Conservation (phyloP, 2,329 filamentous ascomycete species). For the Periconia sp. region DNA sequence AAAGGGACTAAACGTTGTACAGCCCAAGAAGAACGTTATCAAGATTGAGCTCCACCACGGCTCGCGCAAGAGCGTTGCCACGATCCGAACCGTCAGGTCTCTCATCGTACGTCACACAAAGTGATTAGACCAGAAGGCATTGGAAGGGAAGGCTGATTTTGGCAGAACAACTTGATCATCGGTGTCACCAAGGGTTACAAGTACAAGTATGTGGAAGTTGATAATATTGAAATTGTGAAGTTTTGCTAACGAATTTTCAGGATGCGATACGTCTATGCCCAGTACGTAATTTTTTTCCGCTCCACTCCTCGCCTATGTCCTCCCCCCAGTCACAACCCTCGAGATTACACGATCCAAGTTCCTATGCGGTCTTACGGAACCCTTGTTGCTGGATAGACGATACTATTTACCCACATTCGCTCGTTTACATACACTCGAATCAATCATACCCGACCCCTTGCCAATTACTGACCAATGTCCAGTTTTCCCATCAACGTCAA, state of each 20-base stretch:
- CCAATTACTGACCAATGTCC: constrained; percentile 13
- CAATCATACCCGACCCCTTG: not conserved
- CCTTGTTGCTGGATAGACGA: too few relatives aligned
- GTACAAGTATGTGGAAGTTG: constrained; percentile 68
- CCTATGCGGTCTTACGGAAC: too few relatives aligned
- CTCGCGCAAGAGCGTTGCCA: constrained; percentile 94
- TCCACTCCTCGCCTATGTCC: not conserved
- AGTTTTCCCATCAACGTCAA: constrained; percentile 99
- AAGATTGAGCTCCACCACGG: constrained; percentile 99
- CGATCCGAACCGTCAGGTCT: constrained; percentile 95
- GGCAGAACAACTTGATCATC: constrained; percentile 86
- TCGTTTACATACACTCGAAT: too few relatives aligned
- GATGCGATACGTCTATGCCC: constrained; percentile 99
- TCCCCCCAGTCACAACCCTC: not conserved
- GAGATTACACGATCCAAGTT: not conserved
- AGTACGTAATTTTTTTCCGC: constrained; percentile 45
- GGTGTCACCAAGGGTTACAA: constrained; percentile 99
- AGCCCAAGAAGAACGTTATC: constrained; percentile 80
- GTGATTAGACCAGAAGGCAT: not conserved
- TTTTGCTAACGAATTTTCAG: constrained; percentile 16
- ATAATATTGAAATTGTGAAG: not conserved
- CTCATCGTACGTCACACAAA: constrained; percentile 64
- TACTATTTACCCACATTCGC: too few relatives aligned
- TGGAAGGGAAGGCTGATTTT: constrained; percentile 21
- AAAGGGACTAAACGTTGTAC: constrained; percentile 18